These are phyloP conservation scores for Gnomoniopsis sp. DNA, from an alignment of 2,329 filamentous ascomycete species.

Conservation along the genomic window DNA sequence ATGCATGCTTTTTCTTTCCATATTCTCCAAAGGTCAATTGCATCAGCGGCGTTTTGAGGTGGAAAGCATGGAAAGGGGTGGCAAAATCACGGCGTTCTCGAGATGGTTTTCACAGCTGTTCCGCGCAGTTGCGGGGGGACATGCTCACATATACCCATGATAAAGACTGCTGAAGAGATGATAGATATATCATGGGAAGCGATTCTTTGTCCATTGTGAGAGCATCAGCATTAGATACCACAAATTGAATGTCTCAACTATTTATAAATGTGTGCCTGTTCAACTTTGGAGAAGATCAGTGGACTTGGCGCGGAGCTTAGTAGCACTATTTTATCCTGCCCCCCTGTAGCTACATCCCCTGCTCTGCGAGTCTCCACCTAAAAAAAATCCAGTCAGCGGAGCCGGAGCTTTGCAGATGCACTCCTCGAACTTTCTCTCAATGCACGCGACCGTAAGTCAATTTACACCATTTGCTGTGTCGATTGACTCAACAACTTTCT, in stretches of 20 bases:
- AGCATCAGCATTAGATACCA: slow-evolving; percentile 13
- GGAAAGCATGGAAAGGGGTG: slow-evolving; percentile 6
- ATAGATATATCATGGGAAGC: slow-evolving; percentile 19
- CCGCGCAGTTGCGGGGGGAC: slow-evolving; percentile 10
- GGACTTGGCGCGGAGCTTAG: too few relatives aligned
- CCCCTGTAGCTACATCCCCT: not conserved
- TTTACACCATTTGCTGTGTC: slow-evolving; percentile 9
- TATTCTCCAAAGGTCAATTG: slow-evolving; percentile 13
- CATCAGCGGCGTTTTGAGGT: slow-evolving; percentile 23
- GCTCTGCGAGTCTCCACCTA: slow-evolving; percentile 1
- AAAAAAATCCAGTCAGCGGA: slow-evolving; percentile 15
- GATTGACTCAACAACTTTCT: not conserved
- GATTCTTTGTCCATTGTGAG: slow-evolving; percentile 6
- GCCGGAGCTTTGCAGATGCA: slow-evolving; percentile 4
- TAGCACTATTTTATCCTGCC: not conserved
- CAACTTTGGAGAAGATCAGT: not conserved
- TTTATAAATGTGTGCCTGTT: not conserved
- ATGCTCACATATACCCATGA: slow-evolving; percentile 13
- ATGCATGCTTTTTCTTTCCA: not conserved
- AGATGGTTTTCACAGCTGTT: slow-evolving; percentile 11
- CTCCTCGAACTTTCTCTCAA: slow-evolving; percentile 2
- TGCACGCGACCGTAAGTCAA: slow-evolving; percentile 6
- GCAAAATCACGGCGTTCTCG: slow-evolving; percentile 12
- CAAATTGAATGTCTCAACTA: not conserved
- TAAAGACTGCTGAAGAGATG: slow-evolving; percentile 16